A percentile compares a stretch with the other conserved stretches of the same genome.
Conservation (phyloP, 805 yeast genomes). For the Kurtzmaniella fragi region DNA sequence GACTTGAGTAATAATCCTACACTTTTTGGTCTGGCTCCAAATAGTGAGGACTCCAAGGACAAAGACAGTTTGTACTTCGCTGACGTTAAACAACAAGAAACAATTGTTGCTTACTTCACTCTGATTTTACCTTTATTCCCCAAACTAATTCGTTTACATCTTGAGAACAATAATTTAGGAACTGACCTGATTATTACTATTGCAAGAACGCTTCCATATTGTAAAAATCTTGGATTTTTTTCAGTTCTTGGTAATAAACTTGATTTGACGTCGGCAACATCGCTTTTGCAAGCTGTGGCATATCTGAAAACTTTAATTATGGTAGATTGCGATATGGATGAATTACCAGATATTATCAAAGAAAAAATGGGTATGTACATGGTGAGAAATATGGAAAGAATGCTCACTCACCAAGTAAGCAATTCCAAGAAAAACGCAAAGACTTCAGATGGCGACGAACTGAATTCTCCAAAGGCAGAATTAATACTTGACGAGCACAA, state of each 20-base stretch:
- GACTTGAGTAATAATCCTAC: slow-evolving; percentile 70
- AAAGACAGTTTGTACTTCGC: too few relatives aligned
- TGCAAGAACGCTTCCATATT: slow-evolving; percentile 65
- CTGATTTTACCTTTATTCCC: slow-evolving; percentile 66
- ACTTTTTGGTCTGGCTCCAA: slow-evolving; percentile 49
- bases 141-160: slow-evolving; percentile 57
- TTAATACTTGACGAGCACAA: background rate
- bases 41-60: background rate
- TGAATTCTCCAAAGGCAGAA: background rate
- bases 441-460: background rate
- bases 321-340: slow-evolving; percentile 60
- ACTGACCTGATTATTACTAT: slow-evolving; percentile 53
- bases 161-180: slow-evolving; percentile 63
- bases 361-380: slow-evolving; percentile 75
- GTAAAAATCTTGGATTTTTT: slow-evolving; percentile 61
- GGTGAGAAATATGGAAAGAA: slow-evolving; percentile 73
- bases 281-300: slow-evolving; percentile 67
- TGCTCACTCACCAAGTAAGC: slow-evolving; percentile 24
- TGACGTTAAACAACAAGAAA: slow-evolving; percentile 6
- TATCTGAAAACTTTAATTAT: slow-evolving; percentile 60
- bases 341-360: slow-evolving; percentile 56
- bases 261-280: slow-evolving; percentile 55
- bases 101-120: slow-evolving; percentile 49
- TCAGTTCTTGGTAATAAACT: slow-evolving; percentile 63
- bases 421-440: background rate